Evolutionary conservation across 2,329 filamentous ascomycete species (phyloP).

Genomic region (Aschersonia sp.): DNA sequence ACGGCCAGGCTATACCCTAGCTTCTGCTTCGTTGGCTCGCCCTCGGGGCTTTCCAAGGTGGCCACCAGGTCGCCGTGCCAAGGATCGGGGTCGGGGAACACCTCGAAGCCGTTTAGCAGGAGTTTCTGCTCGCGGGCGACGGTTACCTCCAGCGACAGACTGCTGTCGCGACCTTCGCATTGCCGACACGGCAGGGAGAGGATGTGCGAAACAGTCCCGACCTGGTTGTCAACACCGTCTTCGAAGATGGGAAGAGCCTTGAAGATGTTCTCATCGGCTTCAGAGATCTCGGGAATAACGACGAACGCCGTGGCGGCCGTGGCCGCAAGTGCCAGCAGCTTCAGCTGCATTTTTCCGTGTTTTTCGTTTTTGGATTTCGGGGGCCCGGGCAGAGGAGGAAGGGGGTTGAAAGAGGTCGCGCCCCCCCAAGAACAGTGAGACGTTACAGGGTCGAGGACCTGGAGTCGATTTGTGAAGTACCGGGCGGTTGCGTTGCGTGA

Average conservation of each 20-base stretch:
- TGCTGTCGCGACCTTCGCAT: conserved; percentile 31
- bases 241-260: conserved; percentile 21
- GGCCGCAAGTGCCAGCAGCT: conserved; percentile 17
- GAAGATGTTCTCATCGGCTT: conserved; percentile 24
- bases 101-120: conserved; percentile 42
- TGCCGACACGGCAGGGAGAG: conserved; percentile 37
- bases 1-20: conserved; percentile 36
- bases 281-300: conserved; percentile 33
- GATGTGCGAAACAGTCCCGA: conserved; percentile 17
- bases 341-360: conserved; percentile 16
- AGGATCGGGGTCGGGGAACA: conserved; percentile 40
- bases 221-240: conserved; percentile 20
- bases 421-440: too few species aligned
- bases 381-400: too few species aligned
- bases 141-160: conserved; percentile 38
- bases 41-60: conserved; percentile 25
- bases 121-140: conserved; percentile 34
- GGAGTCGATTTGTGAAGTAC: too few species aligned
- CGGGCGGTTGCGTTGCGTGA: too few species aligned
- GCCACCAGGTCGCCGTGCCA: conserved; percentile 29
- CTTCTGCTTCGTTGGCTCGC: conserved; percentile 18
- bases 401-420: too few species aligned
- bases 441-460: too few species aligned
- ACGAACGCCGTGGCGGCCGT: conserved; percentile 30
- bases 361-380: too few species aligned